Evolutionary conservation across 768 basidiomycete genomes (phyloP), one percentile per base, ranked within the genome.

Genomic region (Pleurotus salmoneostramineus): DNA sequence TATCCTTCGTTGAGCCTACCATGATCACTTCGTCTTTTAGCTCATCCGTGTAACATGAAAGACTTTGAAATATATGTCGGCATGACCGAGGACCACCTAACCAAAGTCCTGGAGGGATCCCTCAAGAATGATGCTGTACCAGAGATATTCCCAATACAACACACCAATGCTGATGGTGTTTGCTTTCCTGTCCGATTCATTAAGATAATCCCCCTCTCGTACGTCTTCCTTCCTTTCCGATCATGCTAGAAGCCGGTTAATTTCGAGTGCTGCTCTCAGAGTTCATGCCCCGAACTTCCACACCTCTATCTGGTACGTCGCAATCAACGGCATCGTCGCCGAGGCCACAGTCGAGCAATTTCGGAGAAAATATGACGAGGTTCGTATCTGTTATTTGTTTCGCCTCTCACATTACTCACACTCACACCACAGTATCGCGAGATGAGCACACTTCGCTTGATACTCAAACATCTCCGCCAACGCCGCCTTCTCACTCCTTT

Each of bases 31-130:
- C 2, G 17, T 59, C 31, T 12, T 58, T n/a, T 59, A 92, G 90
- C 80, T 15, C 90, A 92, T 69, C 89, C 89, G 34, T 93, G 91
- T 66, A 91, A 91, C 64, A 85, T 89, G 85, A 90, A 89, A 66
- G 88, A 91, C 57, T 88, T 93, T 75, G 87, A 85, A 67, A 65
- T 92, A 8, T 84, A 81, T 58, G 81, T 85, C 15, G 91, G 90
- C 5, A 71, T 80, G 40, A 77, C 80, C 21, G 77, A 82, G 59
- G 84, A 89, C 62, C 80, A 82, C 64, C 81, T 93, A 82, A 81
- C 75, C 2, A 84, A 91, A 65, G 81, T 88, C 35, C 72, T 92
- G 7, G 83, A 83, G 50, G 69, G 82, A 0, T 73, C 76, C 2
- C 79, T 92, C 57, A 85, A 84, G 69, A 90, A 93, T 62, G 87